These are phyloP conservation scores for Gossypioides kirkii DNA, from an alignment of 345 rosid species.

Conservation along the genomic window DNA sequence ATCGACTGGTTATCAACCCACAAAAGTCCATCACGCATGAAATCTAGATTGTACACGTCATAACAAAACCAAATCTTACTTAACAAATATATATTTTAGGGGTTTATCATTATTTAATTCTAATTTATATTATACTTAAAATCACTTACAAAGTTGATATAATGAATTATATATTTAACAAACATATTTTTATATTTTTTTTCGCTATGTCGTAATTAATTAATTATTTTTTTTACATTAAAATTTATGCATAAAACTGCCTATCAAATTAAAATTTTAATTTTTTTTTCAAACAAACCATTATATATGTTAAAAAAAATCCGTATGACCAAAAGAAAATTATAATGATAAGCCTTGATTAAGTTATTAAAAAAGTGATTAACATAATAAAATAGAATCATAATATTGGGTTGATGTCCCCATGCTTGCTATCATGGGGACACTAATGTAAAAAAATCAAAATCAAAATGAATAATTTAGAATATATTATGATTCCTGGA, in stretches of 20 bases:
- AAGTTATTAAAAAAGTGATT: constrained; percentile 1
- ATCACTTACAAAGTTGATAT: too few species aligned
- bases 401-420: constrained; percentile 23
- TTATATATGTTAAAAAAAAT: too few species aligned
- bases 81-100: neutral
- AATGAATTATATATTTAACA: too few species aligned
- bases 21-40: neutral
- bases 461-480: neutral
- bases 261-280: too few species aligned
- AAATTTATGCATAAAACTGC: too few species aligned
- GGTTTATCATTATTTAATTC: too few species aligned
- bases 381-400: constrained; percentile 5
- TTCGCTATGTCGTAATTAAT: too few species aligned
- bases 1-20: neutral
- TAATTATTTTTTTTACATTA: too few species aligned
- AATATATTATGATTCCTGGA: neutral
- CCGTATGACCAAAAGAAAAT: neutral
- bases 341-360: neutral
- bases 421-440: constrained; percentile 19
- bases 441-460: constrained; percentile 14
- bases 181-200: too few species aligned
- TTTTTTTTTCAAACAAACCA: too few species aligned
- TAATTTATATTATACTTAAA: too few species aligned
- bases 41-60: neutral
- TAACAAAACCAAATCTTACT: neutral